Conservation (phyloP, 2,329 filamentous ascomycete species). For the Colletotrichum musae region DNA sequence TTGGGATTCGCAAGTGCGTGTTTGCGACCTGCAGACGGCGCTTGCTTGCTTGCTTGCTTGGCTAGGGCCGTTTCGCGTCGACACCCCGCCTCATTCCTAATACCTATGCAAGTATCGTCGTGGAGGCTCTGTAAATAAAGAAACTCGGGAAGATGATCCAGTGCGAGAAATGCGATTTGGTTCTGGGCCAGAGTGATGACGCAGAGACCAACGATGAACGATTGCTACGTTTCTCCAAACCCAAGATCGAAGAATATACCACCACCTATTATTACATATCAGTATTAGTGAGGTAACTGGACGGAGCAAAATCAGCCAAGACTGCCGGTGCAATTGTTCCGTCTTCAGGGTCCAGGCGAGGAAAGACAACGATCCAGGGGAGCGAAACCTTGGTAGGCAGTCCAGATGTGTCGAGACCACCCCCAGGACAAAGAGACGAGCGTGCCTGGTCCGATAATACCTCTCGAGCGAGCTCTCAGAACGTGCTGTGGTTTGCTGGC, state of each 20-base stretch:
- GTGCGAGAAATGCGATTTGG: conserved; percentile 16
- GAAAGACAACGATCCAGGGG: conserved; percentile 7
- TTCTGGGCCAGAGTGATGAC: background rate
- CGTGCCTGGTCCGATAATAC: background rate
- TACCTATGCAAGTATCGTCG: background rate
- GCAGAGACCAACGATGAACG: background rate
- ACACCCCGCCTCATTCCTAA: background rate
- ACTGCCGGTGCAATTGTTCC: conserved; percentile 4
- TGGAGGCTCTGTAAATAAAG: conserved; percentile 3
- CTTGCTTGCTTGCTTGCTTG: conserved; percentile 31
- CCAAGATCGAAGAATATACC: too few species aligned
- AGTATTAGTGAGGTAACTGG: background rate
- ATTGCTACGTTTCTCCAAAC: background rate
- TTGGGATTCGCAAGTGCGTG: conserved; percentile 19
- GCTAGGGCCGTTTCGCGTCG: conserved; percentile 37
- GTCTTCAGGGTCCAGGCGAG: conserved; percentile 5
- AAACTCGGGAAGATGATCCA: conserved; percentile 11
- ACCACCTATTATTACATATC: too few species aligned
- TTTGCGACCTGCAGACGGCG: background rate
- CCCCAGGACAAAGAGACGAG: background rate
- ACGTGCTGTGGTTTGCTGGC: background rate
- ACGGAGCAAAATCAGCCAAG: background rate
- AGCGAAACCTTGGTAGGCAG: conserved; percentile 22
- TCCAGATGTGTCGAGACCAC: conserved; percentile 8
- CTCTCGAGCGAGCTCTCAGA: conserved; percentile 4